Evolutionary conservation across 2,329 filamentous ascomycete species (phyloP), one percentile per base, ranked within the genome.

Genomic region (Penicillium decumbens): DNA sequence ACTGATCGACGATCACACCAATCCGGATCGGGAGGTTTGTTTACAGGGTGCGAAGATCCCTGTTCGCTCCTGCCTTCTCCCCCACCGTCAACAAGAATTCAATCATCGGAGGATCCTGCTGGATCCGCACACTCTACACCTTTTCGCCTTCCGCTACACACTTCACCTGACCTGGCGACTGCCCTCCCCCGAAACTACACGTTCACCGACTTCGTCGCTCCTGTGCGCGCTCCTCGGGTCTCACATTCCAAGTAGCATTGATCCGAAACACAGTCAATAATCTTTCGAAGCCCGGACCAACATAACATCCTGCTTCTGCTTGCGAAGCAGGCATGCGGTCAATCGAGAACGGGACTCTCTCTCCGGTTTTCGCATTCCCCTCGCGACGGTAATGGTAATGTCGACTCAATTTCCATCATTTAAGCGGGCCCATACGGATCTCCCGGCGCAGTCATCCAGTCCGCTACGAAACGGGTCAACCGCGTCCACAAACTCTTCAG

Each of bases 401-500:
- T 69, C 72, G 52, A 66, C 61, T 58, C 62, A 68, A 47, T 59
- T 68, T 43, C 60, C 66, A 46, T 60, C 65, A 27, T 63, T 68
- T 51, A 70, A 64, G 56, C 69, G 65, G 55, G 61, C 64, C 49
- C 69, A 73, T 55, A 69, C 68, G 52, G 70, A 74, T 50, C 49
- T 71, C 43, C 54, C 68, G n/a, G 48, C 70, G 28, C 70, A 75
- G 58, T 60, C 65, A 43, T 72, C 76, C 28, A 78, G 75, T 50
- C 72, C 75, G 15, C 61, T 73, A 47, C 77, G 79, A 57, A 77
- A 81, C 65, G 74, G 74, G 18, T 82, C 80, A 6, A 79, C 69
- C 27, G 76, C 77, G 32, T 81, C 80, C 9, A 80, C 76, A 23
- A 75, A 67, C 56, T 81, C 79, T 6, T 80, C 79, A 1, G 64